These are phyloP conservation scores for Trebouxia sp. DNA, from an alignment of 139 green algal genomes.

Conservation along the genomic window DNA sequence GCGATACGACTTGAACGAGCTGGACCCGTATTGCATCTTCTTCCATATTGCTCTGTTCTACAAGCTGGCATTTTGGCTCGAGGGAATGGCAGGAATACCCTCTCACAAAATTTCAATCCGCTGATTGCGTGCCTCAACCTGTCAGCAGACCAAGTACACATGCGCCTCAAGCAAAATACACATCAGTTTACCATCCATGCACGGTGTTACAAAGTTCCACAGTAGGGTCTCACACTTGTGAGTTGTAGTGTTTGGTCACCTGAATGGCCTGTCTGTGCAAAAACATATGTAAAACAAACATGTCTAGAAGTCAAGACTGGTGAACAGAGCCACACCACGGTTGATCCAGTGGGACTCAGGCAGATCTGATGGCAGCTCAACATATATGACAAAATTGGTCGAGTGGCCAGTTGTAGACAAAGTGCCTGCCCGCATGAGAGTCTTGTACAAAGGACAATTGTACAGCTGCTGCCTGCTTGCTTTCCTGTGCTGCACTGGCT, in stretches of 20 bases:
- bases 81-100: no score
- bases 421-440: conserved; percentile 58
- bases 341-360: conserved; percentile 78
- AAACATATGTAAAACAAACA: neutral
- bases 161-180: no score
- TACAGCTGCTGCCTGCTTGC: conserved; percentile 57
- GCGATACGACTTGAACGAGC: neutral
- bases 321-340: conserved; percentile 78
- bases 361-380: conserved; percentile 72
- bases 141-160: no score
- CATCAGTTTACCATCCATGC: no score
- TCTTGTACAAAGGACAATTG: conserved; percentile 72
- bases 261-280: no score
- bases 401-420: conserved; percentile 82
- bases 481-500: conserved; percentile 62
- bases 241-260: no score
- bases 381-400: conserved; percentile 87
- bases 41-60: no score
- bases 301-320: conserved; percentile 58
- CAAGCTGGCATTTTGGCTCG: neutral
- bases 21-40: no score
- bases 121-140: no score
- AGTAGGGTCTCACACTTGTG: no score
- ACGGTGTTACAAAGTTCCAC: no score
- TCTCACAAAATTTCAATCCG: no score